These are phyloP conservation scores for Clitocybe nebularis DNA, from an alignment of 1,284 basidiomycete species.

Conservation along the genomic window DNA sequence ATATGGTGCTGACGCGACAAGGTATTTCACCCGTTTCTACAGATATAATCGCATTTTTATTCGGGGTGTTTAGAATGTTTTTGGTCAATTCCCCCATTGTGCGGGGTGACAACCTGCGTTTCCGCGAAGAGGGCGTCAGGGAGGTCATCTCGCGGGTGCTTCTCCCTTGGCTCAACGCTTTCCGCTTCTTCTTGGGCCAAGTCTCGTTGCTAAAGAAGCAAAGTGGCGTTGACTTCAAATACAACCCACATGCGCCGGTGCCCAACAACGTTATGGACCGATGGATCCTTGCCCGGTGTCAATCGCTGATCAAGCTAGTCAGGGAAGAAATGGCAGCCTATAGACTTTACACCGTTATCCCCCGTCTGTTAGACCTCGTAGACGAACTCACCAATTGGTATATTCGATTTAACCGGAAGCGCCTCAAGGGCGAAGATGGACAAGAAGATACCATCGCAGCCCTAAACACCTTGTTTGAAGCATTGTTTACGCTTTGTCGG, in stretches of 20 bases:
- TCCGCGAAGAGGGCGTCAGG: conserved; percentile 97
- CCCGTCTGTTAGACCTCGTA: conserved; percentile 88
- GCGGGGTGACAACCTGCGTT: conserved; percentile 94
- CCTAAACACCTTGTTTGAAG: conserved; percentile 95
- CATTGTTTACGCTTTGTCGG: conserved; percentile 89
- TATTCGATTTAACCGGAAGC: conserved; percentile 96
- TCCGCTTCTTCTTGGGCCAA: conserved; percentile 99
- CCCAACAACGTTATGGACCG: conserved; percentile 97
- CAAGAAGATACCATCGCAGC: conserved; percentile 86
- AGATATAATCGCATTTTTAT: background rate
- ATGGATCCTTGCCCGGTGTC: conserved; percentile 97
- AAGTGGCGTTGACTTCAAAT: conserved; percentile 77
- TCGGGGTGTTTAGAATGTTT: conserved; percentile 68
- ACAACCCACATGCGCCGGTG: conserved; percentile 82
- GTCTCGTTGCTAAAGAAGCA: conserved; percentile 86
- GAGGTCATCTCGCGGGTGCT: conserved; percentile 95
- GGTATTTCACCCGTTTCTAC: too few species aligned
- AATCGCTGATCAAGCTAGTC: conserved; percentile 92
- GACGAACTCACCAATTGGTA: conserved; percentile 99
- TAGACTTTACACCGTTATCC: conserved; percentile 97
- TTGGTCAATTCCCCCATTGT: conserved; percentile 99
- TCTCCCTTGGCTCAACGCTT: conserved; percentile 98
- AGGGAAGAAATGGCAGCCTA: conserved; percentile 96
- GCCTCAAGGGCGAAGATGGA: conserved; percentile 95
- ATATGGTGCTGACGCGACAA: conserved; percentile 95